A percentile compares a stretch with the other conserved stretches of the same genome.
Conservation (phyloP, 495 filamentous ascomycete species). For the Aspergillus leporis region DNA sequence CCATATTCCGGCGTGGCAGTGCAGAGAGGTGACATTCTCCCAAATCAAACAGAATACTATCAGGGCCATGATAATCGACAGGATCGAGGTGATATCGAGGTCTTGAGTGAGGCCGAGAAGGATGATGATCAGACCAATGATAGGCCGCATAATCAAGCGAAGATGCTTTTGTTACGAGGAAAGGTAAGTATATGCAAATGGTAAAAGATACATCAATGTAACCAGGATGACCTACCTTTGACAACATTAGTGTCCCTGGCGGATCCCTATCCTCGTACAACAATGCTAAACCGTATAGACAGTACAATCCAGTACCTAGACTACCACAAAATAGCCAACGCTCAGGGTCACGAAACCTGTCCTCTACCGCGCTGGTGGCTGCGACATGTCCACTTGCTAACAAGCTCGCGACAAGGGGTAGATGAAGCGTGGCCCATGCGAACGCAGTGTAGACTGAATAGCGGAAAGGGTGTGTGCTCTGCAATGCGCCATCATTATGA, state of each 20-base stretch:
- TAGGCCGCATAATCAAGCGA: slow-evolving; percentile 35
- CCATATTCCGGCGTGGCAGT: slow-evolving; percentile 29
- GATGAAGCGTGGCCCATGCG: slow-evolving; percentile 37
- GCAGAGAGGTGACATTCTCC: slow-evolving; percentile 37
- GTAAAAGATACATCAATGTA: background rate
- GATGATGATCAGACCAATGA: slow-evolving; percentile 31
- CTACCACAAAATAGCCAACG: slow-evolving; percentile 42
- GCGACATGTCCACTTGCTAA: slow-evolving; percentile 43
- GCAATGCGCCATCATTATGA: slow-evolving; percentile 37
- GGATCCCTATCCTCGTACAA: slow-evolving; percentile 35
- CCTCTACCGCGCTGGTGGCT: slow-evolving; percentile 26
- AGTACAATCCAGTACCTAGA: slow-evolving; percentile 36
- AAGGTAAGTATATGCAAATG: background rate
- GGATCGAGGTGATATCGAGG: slow-evolving; percentile 25
- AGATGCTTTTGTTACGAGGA: slow-evolving; percentile 16
- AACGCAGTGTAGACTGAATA: slow-evolving; percentile 35
- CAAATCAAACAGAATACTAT: slow-evolving; percentile 32
- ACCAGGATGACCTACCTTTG: slow-evolving; percentile 26
- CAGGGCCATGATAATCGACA: slow-evolving; percentile 38
- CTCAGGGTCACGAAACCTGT: slow-evolving; percentile 27
- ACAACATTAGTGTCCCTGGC: slow-evolving; percentile 23
- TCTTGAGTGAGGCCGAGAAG: slow-evolving; percentile 30
- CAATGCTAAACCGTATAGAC: slow-evolving; percentile 35
- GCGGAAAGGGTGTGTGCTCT: slow-evolving; percentile 35
- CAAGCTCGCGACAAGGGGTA: slow-evolving; percentile 39